Evolutionary conservation across 2,329 filamentous ascomycete genomes (phyloP).

Genomic region (Colletotrichum tamarilloi): DNA sequence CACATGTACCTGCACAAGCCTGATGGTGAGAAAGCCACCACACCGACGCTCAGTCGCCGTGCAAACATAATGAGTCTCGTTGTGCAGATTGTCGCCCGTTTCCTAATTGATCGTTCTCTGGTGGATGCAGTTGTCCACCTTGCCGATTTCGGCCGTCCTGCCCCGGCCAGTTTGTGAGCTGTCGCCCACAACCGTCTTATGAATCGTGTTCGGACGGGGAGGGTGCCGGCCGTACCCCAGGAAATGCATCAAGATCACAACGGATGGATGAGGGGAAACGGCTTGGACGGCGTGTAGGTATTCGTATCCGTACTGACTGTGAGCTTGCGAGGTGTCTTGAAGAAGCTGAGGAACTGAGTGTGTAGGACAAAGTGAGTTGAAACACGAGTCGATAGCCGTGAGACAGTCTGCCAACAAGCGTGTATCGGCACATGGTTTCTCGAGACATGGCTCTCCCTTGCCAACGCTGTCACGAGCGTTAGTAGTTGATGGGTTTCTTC

Average conservation of each 20-base stretch:
- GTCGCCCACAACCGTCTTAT: not conserved
- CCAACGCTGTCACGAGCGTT: not conserved
- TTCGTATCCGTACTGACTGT: not conserved
- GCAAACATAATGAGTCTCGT: not conserved
- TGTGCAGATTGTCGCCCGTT: not conserved
- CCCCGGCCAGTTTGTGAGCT: not conserved
- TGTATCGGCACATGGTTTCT: not conserved
- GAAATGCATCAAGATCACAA: not conserved
- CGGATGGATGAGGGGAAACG: not conserved
- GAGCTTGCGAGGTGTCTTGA: not conserved
- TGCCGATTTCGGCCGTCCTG: not conserved
- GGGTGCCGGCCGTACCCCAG: not conserved
- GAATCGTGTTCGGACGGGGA: not conserved
- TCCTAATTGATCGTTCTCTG: not conserved
- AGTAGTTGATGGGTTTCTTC: not conserved
- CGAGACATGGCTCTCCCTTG: not conserved
- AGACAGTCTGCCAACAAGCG: not conserved
- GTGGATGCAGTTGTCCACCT: not conserved
- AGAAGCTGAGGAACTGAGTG: not conserved
- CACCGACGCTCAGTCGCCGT: not conserved
- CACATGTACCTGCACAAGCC: conserved; percentile 18
- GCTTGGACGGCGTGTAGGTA: not conserved
- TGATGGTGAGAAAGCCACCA: not conserved
- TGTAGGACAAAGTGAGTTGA: not conserved
- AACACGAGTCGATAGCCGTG: not conserved